Percentiles rank a stretch among this genome's conserved stretches.
phyloP scores from a whole-genome alignment of 2,329 filamentous ascomycete species.

The Diaporthe eres region DNA sequence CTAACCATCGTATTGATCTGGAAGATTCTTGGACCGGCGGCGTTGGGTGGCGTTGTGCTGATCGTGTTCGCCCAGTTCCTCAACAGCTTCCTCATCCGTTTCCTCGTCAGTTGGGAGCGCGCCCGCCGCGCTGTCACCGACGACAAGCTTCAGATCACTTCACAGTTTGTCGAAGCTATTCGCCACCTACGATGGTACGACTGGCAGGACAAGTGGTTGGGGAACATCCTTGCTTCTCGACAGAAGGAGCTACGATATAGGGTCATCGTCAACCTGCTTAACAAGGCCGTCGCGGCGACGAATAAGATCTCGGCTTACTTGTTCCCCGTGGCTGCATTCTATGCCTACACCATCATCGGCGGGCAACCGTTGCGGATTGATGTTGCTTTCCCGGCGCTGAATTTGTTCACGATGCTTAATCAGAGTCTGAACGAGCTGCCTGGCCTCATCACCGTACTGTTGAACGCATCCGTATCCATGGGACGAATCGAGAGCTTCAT shows the following conservation, averaged over 20 bases:
- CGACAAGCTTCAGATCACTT: slow-evolving; percentile 81
- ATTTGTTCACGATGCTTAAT: slow-evolving; percentile 84
- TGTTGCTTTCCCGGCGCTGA: slow-evolving; percentile 87
- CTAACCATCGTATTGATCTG: slow-evolving; percentile 82
- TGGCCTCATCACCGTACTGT: slow-evolving; percentile 78
- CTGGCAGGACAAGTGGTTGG: slow-evolving; percentile 84
- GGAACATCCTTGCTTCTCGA: slow-evolving; percentile 76
- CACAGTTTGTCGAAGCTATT: slow-evolving; percentile 89
- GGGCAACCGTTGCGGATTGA: slow-evolving; percentile 80
- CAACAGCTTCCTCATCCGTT: slow-evolving; percentile 77
- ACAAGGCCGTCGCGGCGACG: slow-evolving; percentile 74
- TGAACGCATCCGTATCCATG: slow-evolving; percentile 88
- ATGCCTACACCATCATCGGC: slow-evolving; percentile 82
- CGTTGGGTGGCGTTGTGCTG: slow-evolving; percentile 79
- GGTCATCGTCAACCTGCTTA: slow-evolving; percentile 75
- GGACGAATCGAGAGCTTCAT: slow-evolving; percentile 89
- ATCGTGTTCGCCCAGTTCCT: slow-evolving; percentile 77
- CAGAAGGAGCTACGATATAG: slow-evolving; percentile 76
- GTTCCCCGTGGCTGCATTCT: slow-evolving; percentile 86
- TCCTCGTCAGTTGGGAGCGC: slow-evolving; percentile 78
- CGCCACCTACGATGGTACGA: slow-evolving; percentile 86
- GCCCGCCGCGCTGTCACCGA: slow-evolving; percentile 82
- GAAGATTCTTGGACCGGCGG: slow-evolving; percentile 84
- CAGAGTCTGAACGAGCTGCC: slow-evolving; percentile 81
- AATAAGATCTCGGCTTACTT: slow-evolving; percentile 80